Conservation (phyloP, 2,329 filamentous ascomycete species). For the Sporothrix inflata region DNA sequence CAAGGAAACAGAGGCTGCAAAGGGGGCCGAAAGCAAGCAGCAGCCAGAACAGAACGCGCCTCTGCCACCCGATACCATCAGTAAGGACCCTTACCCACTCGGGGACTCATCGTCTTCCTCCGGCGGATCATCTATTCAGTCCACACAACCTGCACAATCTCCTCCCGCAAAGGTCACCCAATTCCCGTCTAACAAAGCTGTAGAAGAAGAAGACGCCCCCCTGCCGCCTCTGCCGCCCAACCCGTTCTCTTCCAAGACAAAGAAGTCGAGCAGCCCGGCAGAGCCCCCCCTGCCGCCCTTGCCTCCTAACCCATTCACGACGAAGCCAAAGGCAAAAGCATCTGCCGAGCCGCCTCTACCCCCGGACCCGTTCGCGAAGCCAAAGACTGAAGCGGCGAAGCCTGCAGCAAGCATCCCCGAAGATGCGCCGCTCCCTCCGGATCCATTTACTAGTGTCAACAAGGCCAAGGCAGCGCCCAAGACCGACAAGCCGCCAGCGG, state of each 20-base stretch:
- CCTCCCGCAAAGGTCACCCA: background rate
- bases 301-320: constrained; percentile 40
- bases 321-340: constrained; percentile 36
- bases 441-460: constrained; percentile 37
- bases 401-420: constrained; percentile 5
- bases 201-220: constrained; percentile 37
- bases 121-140: constrained; percentile 45
- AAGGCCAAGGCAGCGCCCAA: constrained; percentile 35
- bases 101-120: constrained; percentile 59
- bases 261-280: constrained; percentile 23
- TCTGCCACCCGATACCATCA: constrained; percentile 59
- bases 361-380: constrained; percentile 35
- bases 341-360: constrained; percentile 37
- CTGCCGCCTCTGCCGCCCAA: constrained; percentile 35
- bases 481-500: constrained; percentile 25
- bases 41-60: constrained; percentile 40
- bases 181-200: constrained; percentile 34
- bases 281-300: constrained; percentile 29
- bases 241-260: constrained; percentile 32
- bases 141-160: constrained; percentile 20
- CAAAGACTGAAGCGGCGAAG: constrained; percentile 18
- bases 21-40: constrained; percentile 42
- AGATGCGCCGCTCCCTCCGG: constrained; percentile 38
- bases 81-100: constrained; percentile 54
- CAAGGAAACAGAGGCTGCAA: constrained; percentile 39